Evolutionary conservation across 2,329 filamentous ascomycete species (phyloP), one percentile per base, ranked within the genome.

Genomic region (Aspergillus awamori): DNA sequence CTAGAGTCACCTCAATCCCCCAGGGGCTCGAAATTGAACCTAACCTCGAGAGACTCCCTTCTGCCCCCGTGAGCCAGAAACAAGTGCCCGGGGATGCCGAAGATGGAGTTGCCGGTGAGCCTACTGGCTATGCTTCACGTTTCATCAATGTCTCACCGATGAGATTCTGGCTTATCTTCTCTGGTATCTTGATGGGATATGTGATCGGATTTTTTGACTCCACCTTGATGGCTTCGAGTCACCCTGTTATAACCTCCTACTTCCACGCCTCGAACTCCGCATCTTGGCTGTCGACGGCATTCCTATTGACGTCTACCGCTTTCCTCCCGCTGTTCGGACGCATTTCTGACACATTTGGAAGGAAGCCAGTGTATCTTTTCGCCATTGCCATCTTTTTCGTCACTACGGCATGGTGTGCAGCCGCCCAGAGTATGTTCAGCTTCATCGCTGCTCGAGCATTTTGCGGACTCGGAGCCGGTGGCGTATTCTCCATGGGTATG

Each of bases 281-380:
- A 3, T 92, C 90, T 2, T 95, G 91, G 91, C 81, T 94, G 4
- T 92, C 90, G 1, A 94, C 91, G 0, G 86, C 89, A 0, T 94
- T 93, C 65, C 77, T 94, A 38, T 81, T 95, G 39, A 92, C 91
- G 0, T 90, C 87, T 4, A 93, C 90, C 1, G 86, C 88, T 24
- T 89, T 92, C 60, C 89, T 93, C 75, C 90, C 91, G 0, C 78
- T 94, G 1, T 85, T 91, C 65, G 91, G 90, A 3, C 84, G 91
- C 2, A 73, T 93, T 1, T 92, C 89, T 1, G 91, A 94, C 75
- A 87, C 88, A 0, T 77, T 93, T 61, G 90, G 91, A 10, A 81
- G 90, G 48, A 90, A 88, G 66, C 82, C 83, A 20, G 82, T 90
- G 0, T 92, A 91, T 67, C 74, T 93, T 3, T 82, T 84, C 39